These are phyloP conservation scores for Elsinoe necatrix DNA, from an alignment of 2,329 filamentous ascomycete species.

Conservation along the genomic window DNA sequence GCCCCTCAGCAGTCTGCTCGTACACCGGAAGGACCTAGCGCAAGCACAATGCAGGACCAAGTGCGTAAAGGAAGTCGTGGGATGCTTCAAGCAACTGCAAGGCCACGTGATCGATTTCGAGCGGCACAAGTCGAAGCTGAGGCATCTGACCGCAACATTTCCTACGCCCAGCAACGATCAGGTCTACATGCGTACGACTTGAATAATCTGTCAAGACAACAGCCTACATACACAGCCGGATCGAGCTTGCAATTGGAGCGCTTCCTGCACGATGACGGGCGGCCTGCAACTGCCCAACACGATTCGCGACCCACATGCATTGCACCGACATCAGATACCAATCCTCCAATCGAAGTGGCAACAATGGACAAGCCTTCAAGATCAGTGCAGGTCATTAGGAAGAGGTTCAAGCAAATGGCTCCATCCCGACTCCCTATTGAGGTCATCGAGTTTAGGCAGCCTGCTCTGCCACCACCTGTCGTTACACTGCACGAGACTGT, in stretches of 20 bases:
- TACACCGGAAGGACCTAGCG: too few relatives aligned
- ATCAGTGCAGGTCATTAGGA: constrained; percentile 9
- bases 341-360: too few relatives aligned
- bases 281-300: neutral
- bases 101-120: neutral
- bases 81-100: neutral
- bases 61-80: too few relatives aligned
- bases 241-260: constrained; percentile 12
- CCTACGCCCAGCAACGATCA: neutral
- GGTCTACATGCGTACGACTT: constrained; percentile 1
- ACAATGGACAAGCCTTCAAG: neutral
- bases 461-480: constrained; percentile 29
- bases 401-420: constrained; percentile 17
- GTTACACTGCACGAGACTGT: constrained; percentile 10
- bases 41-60: too few relatives aligned
- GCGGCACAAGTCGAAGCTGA: constrained; percentile 3
- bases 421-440: constrained; percentile 39
- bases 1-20: neutral
- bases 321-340: too few relatives aligned
- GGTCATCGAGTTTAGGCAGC: constrained; percentile 38
- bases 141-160: neutral
- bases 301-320: neutral
- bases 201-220: neutral
- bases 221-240: neutral
- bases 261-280: constrained; percentile 3